Evolutionary conservation across 805 yeast genomes (phyloP).

Genomic region (Lachancea sp.): DNA sequence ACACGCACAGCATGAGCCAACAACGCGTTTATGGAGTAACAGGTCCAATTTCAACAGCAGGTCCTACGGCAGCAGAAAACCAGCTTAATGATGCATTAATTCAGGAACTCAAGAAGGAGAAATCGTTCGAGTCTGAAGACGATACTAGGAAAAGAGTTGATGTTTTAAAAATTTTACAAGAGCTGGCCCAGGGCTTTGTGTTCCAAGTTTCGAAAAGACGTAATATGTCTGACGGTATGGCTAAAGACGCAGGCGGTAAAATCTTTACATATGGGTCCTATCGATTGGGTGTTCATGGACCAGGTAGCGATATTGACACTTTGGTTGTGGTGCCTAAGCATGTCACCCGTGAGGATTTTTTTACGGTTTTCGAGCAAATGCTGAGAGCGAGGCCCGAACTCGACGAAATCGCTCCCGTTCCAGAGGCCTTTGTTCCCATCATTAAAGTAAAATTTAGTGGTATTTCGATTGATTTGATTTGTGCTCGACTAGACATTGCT

Average conservation of each 20-base stretch:
- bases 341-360: conserved; percentile 84
- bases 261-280: conserved; percentile 95
- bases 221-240: conserved; percentile 97
- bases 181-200: conserved; percentile 74
- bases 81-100: conserved; percentile 68
- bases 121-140: conserved; percentile 81
- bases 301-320: conserved; percentile 97
- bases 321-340: conserved; percentile 96
- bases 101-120: conserved; percentile 70
- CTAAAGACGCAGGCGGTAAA: conserved; percentile 94
- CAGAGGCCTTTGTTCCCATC: conserved; percentile 97
- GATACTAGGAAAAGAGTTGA: conserved; percentile 78
- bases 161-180: conserved; percentile 65
- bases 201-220: conserved; percentile 69
- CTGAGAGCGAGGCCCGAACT: conserved; percentile 70
- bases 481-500: conserved; percentile 76
- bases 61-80: conserved; percentile 77
- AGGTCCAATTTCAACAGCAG: conserved; percentile 73
- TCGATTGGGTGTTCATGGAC: conserved; percentile 92
- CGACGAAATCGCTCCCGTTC: conserved; percentile 88
- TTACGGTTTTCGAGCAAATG: conserved; percentile 67
- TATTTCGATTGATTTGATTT: conserved; percentile 86
- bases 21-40: conserved; percentile 33
- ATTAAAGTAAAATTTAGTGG: conserved; percentile 85
- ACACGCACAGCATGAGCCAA: conserved; percentile 22